A percentile compares a stretch with the other conserved stretches of the same genome.
These are phyloP conservation scores for Exophiala xenobiotica DNA, from an alignment of 2,329 filamentous ascomycete species.

Conservation along the genomic window DNA sequence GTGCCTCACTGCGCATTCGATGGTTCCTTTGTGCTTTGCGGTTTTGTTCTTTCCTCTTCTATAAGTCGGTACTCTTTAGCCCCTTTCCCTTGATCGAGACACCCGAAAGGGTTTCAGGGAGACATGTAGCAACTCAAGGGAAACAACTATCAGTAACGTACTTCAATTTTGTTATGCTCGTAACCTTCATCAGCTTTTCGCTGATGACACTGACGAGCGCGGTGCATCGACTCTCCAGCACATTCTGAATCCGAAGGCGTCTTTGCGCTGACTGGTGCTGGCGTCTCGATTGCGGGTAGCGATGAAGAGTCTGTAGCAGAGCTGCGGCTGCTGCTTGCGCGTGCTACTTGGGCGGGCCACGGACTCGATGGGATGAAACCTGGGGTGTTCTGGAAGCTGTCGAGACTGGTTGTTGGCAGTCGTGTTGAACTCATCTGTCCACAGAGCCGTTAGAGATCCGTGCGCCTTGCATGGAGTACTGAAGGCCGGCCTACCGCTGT, in stretches of 20 bases:
- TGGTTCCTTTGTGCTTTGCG: constrained; percentile 25
- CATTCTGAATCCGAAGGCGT: constrained; percentile 7
- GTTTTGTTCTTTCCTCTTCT: constrained; percentile 25
- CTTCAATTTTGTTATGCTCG: constrained; percentile 21
- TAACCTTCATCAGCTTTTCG: constrained; percentile 8
- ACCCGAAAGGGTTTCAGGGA: background rate
- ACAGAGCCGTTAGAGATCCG: constrained; percentile 5
- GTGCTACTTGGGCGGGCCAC: background rate
- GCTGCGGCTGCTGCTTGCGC: background rate
- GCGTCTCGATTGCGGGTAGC: background rate
- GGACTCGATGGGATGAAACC: background rate
- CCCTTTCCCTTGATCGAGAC: background rate
- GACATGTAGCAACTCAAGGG: background rate
- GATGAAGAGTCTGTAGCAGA: background rate
- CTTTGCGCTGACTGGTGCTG: background rate
- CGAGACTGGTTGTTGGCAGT: too few species aligned
- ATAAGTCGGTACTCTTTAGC: constrained; percentile 1
- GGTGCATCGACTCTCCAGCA: constrained; percentile 5
- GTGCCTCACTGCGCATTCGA: constrained; percentile 22
- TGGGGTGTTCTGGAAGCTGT: background rate
- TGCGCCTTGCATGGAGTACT: background rate
- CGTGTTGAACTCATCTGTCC: too few species aligned
- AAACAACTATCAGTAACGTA: too few species aligned
- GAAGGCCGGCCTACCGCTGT: constrained; percentile 7
- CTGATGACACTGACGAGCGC: constrained; percentile 4